Evolutionary conservation across 768 basidiomycete genomes (phyloP), one percentile per base, ranked within the genome.

Genomic region (Chlorophyllum brunneum): DNA sequence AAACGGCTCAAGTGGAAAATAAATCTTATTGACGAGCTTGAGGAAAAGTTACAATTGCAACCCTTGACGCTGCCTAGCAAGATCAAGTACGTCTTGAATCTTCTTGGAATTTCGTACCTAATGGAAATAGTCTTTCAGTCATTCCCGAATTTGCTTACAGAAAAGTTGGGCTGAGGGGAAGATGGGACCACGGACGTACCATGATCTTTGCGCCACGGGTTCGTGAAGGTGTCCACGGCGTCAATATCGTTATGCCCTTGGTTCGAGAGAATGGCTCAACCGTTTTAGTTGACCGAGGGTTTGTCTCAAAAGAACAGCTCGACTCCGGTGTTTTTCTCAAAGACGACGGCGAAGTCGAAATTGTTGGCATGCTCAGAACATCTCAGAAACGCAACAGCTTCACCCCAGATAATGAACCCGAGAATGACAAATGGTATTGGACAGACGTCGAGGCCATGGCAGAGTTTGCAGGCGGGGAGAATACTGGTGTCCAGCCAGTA

Each of bases 1-100:
- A 81, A 91, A 60, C 82, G 97, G 42, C 78, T 98, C 26, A 81
- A 90, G 65, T 99, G 97, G 97, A 99, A 99, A 69, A 74, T 95
- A 39, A 81, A 82, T 47, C 76, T 99, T 45, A 98, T 98, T 56
- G 91, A 97, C 58, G 91, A 98, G 61, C 76, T 98, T 30, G 88
- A 97, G 65, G 85, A 90, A 67, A 95, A 97, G 69, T 70, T 98
- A 30, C 78, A 86, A 56, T 75, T 87, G 13, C 82, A 80, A 27
- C 87, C 95, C 0, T 79, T 99, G 51, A 62, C 73, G 22, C 71
- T 99, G 24, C 97, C 97, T 1, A 78, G 76, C 40, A 81, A 81
- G 68, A 85, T 99, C 70, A 94, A 98, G 95, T 97, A 65, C 61
- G 79, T 71, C 61, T 64, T 30, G 1, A 11, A 15, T 4, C 33